Conservation (phyloP, 495 filamentous ascomycete genomes). For the Letharia columbiana region DNA sequence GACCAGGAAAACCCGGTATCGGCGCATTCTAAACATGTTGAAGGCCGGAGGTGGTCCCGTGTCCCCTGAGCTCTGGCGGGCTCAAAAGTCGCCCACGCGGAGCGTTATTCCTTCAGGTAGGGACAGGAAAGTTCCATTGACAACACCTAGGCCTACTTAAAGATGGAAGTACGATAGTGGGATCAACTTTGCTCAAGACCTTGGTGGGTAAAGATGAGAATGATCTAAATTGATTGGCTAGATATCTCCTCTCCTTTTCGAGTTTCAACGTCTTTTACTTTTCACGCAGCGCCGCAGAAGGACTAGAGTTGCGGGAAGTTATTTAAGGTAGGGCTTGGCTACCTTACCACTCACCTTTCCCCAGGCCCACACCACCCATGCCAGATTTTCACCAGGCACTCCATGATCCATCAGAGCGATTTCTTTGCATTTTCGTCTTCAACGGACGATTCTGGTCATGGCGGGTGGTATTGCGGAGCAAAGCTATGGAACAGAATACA, state of each 20-base stretch:
- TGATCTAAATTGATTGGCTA: not conserved
- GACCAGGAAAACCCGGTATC: constrained; percentile 66
- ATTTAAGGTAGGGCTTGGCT: not conserved
- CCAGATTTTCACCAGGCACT: too few species aligned
- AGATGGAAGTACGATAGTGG: not conserved
- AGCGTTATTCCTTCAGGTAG: not conserved
- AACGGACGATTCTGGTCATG: not conserved
- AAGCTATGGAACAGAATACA: not conserved
- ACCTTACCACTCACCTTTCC: not conserved
- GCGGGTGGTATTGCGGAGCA: not conserved
- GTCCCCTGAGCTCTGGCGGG: not conserved
- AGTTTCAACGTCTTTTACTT: not conserved
- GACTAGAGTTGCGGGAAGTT: too few species aligned
- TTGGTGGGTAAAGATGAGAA: not conserved
- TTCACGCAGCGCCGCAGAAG: not conserved
- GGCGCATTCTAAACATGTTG: constrained; percentile 65
- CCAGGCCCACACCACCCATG: too few species aligned
- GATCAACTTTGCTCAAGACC: not conserved
- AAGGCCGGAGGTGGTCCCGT: constrained; percentile 12
- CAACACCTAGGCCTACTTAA: not conserved
- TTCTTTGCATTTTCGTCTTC: not conserved
- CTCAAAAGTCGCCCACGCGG: not conserved
- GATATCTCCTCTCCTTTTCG: not conserved
- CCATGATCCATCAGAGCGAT: not conserved
- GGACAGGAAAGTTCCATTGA: not conserved